Base-by-base conservation (phyloP, 1,284 basidiomycete genomes). In the Trametes sp. region DNA sequence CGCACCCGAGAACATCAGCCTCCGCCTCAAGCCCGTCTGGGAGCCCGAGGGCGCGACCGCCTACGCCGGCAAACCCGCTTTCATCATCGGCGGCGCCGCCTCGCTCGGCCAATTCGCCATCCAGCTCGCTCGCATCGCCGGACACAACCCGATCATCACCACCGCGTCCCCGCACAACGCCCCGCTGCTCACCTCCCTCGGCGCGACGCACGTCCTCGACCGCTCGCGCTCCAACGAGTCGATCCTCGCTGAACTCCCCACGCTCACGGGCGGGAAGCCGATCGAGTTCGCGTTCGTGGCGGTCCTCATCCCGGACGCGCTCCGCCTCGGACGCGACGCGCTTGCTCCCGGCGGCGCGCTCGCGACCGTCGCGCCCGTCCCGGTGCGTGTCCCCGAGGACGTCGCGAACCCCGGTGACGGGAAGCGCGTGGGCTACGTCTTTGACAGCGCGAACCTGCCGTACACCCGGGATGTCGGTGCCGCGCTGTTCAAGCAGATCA, bases 101-200 rank as follows among this genome's bases (percentile, higher is more conserved):
- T 76, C 77, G 14, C 77, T 80, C 21, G 80, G 80, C 14, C 74
- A 78, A 63, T 79, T 72, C 62, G 74, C 73, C 1, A 69, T 77
- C 31, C 76, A 78, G 63, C 64, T 77, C 23, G 70, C 73, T 16
- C 72, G 70, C 57, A 54, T 74, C 29, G 65, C 72, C 0, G 75
- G 75, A 3, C 73, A 74, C 65, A 61, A 57, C 42, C 70, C 65
- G n/a, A 73, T 74, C 42, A 63, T 76, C 61, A 61, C 72, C 2
- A 65, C 63, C 10, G 55, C 63, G 9, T 65, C 59, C 10, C 55
- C 33, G 35, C 46, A 61, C 16, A 21, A 75, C 74, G 41, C 26
- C 60, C 69, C 35, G 73, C 72, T 35, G 48, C 66, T 77, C 59
- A 76, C 73, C 62, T 68, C 70, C 2, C 64, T 75, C 46, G 78